Evolutionary conservation across 1,139 yeast species (phyloP).

Genomic region (Diutina mesorugosa): DNA sequence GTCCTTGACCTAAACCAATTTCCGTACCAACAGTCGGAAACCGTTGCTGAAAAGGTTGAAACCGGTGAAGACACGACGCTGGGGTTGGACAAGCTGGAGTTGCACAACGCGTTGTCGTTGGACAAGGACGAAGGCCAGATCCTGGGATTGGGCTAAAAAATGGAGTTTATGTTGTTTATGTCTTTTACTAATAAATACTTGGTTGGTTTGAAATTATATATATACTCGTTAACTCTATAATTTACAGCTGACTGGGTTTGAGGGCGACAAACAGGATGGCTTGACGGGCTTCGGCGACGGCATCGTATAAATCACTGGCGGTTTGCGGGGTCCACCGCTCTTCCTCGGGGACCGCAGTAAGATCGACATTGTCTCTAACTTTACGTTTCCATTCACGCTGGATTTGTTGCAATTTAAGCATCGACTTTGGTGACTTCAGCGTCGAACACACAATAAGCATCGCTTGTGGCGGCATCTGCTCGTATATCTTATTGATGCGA

Average conservation of each 20-base stretch:
- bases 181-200: conserved; percentile 5
- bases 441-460: conserved; percentile 42
- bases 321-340: neutral
- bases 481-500: conserved; percentile 37
- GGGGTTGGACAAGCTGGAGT: conserved; percentile 5
- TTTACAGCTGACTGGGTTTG: neutral
- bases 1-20: conserved; percentile 17
- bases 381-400: neutral
- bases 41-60: conserved; percentile 4
- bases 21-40: conserved; percentile 13
- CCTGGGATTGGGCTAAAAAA: conserved; percentile 7
- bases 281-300: neutral
- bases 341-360: neutral
- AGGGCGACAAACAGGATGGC: neutral
- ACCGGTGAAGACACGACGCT: conserved; percentile 2
- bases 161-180: neutral
- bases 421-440: neutral
- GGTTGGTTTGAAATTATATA: neutral
- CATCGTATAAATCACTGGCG: neutral
- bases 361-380: neutral
- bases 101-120: conserved; percentile 10
- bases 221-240: neutral
- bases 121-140: conserved; percentile 10
- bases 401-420: neutral
- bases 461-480: conserved; percentile 42